A percentile compares a stretch with the other conserved stretches of the same genome.
These are phyloP conservation scores for Physaria fendleri DNA, from an alignment of 345 rosid species.

Conservation along the genomic window DNA sequence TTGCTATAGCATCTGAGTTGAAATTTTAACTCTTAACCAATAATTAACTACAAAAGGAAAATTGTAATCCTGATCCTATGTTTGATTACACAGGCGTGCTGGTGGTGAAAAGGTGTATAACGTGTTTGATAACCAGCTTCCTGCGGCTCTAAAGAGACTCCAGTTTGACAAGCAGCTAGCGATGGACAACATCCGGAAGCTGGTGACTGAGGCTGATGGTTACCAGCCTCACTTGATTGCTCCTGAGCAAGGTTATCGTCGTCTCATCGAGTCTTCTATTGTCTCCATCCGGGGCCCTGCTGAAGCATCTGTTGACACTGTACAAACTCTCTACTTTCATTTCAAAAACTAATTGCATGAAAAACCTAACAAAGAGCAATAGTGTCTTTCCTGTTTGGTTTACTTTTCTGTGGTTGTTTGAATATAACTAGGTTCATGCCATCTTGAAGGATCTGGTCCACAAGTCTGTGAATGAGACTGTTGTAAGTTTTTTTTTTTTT, in stretches of 20 bases:
- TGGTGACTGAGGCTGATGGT: conserved; percentile 99
- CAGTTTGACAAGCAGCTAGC: conserved; percentile 98
- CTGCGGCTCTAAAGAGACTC: conserved; percentile 95
- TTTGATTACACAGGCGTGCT: conserved; percentile 57
- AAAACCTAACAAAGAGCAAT: not conserved
- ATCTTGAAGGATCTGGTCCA: conserved; percentile 92
- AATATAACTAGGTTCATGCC: conserved; percentile 68
- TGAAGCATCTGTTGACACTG: conserved; percentile 99
- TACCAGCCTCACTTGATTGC: conserved; percentile 99
- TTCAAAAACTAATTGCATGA: conserved; percentile 1
- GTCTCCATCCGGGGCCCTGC: conserved; percentile 95
- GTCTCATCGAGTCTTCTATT: conserved; percentile 88
- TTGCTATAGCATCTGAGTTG: conserved; percentile 1
- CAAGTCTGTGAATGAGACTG: conserved; percentile 85
- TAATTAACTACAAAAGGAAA: not conserved
- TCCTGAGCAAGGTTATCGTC: conserved; percentile 99
- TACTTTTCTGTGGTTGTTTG: not conserved
- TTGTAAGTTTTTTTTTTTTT: conserved; percentile 41
- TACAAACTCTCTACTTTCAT: conserved; percentile 35
- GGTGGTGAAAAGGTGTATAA: conserved; percentile 95
- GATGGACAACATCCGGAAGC: conserved; percentile 94
- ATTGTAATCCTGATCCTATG: not conserved
- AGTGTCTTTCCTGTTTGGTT: not conserved
- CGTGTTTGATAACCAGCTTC: conserved; percentile 98
- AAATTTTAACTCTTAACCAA: not conserved